phyloP scores from a whole-genome alignment of 345 rosid species.

The Populus nigra region DNA sequence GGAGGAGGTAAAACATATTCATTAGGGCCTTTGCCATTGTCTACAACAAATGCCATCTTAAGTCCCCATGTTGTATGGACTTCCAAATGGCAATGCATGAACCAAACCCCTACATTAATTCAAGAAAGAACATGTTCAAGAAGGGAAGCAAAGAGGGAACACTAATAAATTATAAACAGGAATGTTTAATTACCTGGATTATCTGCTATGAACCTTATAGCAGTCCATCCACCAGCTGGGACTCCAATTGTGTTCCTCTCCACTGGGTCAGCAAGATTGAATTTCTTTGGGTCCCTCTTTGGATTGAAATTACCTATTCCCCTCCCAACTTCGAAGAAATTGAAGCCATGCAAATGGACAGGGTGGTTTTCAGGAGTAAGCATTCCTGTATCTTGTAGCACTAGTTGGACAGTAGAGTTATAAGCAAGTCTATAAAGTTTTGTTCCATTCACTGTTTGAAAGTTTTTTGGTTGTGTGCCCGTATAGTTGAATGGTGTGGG shows the following conservation, averaged over 20 bases:
- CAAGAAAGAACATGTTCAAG: not conserved
- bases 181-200: slow-evolving; percentile 65
- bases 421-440: slow-evolving; percentile 60
- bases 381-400: slow-evolving; percentile 82
- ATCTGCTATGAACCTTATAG: slow-evolving; percentile 80
- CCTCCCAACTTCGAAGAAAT: slow-evolving; percentile 70
- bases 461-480: slow-evolving; percentile 52
- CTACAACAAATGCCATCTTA: slow-evolving; percentile 35
- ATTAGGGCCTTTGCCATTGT: slow-evolving; percentile 28
- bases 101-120: slow-evolving; percentile 29
- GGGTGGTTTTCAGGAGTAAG: slow-evolving; percentile 87
- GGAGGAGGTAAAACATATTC: slow-evolving; percentile 32
- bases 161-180: not conserved
- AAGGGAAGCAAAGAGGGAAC: not conserved
- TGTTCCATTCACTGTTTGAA: slow-evolving; percentile 60
- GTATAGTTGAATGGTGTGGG: slow-evolving; percentile 58
- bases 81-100: slow-evolving; percentile 36
- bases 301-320: slow-evolving; percentile 75
- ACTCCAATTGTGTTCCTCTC: slow-evolving; percentile 93
- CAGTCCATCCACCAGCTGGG: slow-evolving; percentile 92
- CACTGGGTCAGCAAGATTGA: slow-evolving; percentile 85
- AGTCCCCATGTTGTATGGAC: slow-evolving; percentile 36
- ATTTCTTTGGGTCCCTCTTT: slow-evolving; percentile 54
- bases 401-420: slow-evolving; percentile 74
- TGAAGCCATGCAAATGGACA: slow-evolving; percentile 80